Conservation (phyloP, 345 rosid species). For the Reutealis trisperma region DNA sequence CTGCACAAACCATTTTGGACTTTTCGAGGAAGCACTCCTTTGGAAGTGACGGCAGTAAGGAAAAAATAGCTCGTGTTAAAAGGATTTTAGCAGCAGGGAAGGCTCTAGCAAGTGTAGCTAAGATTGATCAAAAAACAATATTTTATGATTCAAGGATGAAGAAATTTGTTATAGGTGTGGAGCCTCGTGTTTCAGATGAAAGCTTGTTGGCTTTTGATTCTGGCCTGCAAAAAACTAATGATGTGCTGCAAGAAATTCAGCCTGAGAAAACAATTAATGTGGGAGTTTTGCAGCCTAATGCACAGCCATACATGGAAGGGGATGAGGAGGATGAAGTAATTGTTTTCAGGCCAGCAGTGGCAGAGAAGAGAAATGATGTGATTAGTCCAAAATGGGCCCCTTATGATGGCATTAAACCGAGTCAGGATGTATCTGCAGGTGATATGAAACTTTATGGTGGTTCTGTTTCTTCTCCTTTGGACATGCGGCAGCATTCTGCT, state of each 20-base stretch:
- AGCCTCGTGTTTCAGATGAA: slow-evolving; percentile 45
- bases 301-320: slow-evolving; percentile 48
- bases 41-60: slow-evolving; percentile 64
- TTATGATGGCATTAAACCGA: slow-evolving; percentile 49
- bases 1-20: slow-evolving; percentile 84
- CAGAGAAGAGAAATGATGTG: slow-evolving; percentile 59
- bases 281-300: slow-evolving; percentile 36
- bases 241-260: slow-evolving; percentile 37
- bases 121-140: slow-evolving; percentile 58
- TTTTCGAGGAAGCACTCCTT: slow-evolving; percentile 73
- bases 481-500: slow-evolving; percentile 39
- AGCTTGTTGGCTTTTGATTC: slow-evolving; percentile 29
- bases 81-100: slow-evolving; percentile 91
- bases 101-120: slow-evolving; percentile 58
- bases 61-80: slow-evolving; percentile 62
- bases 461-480: slow-evolving; percentile 43
- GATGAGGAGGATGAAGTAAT: slow-evolving; percentile 95
- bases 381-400: slow-evolving; percentile 41
- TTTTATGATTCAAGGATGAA: slow-evolving; percentile 69
- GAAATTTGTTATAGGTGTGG: slow-evolving; percentile 72
- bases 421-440: slow-evolving; percentile 35
- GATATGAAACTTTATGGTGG: slow-evolving; percentile 44
- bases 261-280: slow-evolving; percentile 31
- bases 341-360: slow-evolving; percentile 77
- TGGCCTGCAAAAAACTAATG: slow-evolving; percentile 31